Evolutionary conservation across 176 grass and related monocot species (phyloP).

Genomic region (Cymbopogon citratus): DNA sequence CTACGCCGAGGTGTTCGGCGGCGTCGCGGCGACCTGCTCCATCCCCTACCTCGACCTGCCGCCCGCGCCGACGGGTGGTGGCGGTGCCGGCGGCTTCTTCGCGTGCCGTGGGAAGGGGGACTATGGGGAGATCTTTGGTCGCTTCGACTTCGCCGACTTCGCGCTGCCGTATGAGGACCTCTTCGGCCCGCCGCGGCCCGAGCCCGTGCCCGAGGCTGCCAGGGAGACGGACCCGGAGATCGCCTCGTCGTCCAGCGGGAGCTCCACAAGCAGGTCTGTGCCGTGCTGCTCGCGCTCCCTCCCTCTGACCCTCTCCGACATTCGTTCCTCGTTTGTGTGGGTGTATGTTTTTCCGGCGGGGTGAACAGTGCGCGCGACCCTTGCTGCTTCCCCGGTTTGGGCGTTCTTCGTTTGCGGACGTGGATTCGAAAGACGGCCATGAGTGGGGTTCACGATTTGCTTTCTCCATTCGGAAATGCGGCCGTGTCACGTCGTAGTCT

Average conservation of each 20-base stretch:
- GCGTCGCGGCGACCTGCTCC: slow-evolving; percentile 55
- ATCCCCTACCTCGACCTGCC: slow-evolving; percentile 90
- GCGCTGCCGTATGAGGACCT: slow-evolving; percentile 73
- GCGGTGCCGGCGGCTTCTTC: slow-evolving; percentile 30
- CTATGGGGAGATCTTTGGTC: slow-evolving; percentile 83
- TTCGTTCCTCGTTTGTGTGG: neutral
- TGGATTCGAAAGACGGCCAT: neutral
- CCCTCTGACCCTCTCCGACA: neutral
- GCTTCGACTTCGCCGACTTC: slow-evolving; percentile 61
- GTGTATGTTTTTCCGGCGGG: neutral
- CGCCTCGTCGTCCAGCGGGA: slow-evolving; percentile 38
- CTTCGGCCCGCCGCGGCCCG: slow-evolving; percentile 28
- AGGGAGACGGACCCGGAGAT: slow-evolving; percentile 7
- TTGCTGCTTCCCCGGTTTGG: neutral
- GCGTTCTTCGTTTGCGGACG: neutral
- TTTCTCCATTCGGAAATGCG: slow-evolving; percentile 17
- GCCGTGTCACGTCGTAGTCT: neutral
- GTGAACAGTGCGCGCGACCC: neutral
- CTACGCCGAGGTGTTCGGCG: slow-evolving; percentile 80
- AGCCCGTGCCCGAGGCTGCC: neutral
- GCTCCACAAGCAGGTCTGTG: slow-evolving; percentile 29
- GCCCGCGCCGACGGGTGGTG: neutral
- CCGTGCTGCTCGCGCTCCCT: no score
- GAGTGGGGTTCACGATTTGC: neutral
- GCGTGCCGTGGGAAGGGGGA: slow-evolving; percentile 33